Base-by-base conservation (phyloP, 148 eudicot genomes). In the Diospyros lotus region DNA sequence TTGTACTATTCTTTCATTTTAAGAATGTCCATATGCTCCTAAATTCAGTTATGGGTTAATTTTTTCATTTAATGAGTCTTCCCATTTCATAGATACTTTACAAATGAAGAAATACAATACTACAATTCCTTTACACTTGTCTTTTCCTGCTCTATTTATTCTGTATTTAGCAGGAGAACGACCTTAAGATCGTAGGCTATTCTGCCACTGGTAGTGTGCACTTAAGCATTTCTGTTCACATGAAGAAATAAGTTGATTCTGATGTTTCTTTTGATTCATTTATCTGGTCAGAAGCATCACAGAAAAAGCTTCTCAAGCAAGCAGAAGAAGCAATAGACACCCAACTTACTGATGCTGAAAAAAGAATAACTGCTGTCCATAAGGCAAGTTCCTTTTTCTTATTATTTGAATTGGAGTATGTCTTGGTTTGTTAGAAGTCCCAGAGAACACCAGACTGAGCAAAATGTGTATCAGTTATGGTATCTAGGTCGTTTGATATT, bases 221-320 rank as follows among this genome's bases (percentile, higher is more conserved):
- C 28, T 60, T 1, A 0, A 17, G 52, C 17, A 58, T 12, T 72
- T 11, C 66, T 9, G 17, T 68, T 66, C 18, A 17, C 0, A 10
- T 9, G 50, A 68, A 41, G 28, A 50, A 38, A 68, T 59, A 14
- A n/a, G 73, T 69, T 51, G 4, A 45, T 62, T 61, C 61, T 74
- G 51, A 28, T 28, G 28, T 28, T 28, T 28, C 28, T 28, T 28
- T 41, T 70, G 75, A 74, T 76, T 40, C 61, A 28, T 78, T 75
- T 51, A 28, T 61, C 38, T 59, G 68, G 56, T 40, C 87, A 89
- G 97, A 82, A 87, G 74, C 80, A 66, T 84, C 82, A 39, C 92
- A 91, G 72, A 82, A 73, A 79, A 89, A 87, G 78, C 76, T 88
- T 73, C 84, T 93, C 74, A 78, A 59, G 80, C 91, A 91, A 82